Evolutionary conservation across 2,329 filamentous ascomycete species (phyloP).

Genomic region (Ophiostoma tasmaniense): DNA sequence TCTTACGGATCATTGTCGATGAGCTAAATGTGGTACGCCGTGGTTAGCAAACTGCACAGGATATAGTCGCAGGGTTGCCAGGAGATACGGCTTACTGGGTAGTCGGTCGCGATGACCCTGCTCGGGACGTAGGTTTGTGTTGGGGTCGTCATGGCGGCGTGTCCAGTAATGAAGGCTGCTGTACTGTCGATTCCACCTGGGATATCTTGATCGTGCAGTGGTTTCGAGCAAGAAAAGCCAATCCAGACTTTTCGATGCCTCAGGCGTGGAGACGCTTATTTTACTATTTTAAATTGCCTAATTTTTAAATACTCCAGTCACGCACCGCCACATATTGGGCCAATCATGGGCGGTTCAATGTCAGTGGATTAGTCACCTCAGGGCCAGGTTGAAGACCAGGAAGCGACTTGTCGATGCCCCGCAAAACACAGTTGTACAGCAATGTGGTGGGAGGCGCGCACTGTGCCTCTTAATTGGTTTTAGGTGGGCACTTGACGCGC

Average conservation of each 20-base stretch:
- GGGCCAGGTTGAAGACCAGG: not conserved
- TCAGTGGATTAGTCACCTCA: conserved; percentile 19
- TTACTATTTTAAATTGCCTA: not conserved
- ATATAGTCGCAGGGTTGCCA: conserved; percentile 13
- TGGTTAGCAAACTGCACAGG: conserved; percentile 18
- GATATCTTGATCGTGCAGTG: conserved; percentile 13
- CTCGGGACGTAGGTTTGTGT: conserved; percentile 53
- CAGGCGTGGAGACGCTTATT: conserved; percentile 10
- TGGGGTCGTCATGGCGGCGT: conserved; percentile 32
- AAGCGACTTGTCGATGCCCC: not conserved
- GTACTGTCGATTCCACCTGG: conserved; percentile 8
- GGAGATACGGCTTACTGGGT: conserved; percentile 63
- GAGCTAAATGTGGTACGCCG: conserved; percentile 51
- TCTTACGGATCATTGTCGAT: conserved; percentile 96
- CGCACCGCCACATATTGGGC: conserved; percentile 4
- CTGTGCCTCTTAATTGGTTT: conserved; percentile 3
- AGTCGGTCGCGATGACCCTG: conserved; percentile 74
- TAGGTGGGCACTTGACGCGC: not conserved
- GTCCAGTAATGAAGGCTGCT: conserved; percentile 15
- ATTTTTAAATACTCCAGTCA: not conserved
- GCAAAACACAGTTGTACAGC: not conserved
- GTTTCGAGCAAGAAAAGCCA: conserved; percentile 17
- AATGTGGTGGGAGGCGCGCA: not conserved
- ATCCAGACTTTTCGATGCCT: conserved; percentile 17
- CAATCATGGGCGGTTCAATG: conserved; percentile 19